Evolutionary conservation across 768 basidiomycete genomes (phyloP).

Genomic region (Mycena maculata): DNA sequence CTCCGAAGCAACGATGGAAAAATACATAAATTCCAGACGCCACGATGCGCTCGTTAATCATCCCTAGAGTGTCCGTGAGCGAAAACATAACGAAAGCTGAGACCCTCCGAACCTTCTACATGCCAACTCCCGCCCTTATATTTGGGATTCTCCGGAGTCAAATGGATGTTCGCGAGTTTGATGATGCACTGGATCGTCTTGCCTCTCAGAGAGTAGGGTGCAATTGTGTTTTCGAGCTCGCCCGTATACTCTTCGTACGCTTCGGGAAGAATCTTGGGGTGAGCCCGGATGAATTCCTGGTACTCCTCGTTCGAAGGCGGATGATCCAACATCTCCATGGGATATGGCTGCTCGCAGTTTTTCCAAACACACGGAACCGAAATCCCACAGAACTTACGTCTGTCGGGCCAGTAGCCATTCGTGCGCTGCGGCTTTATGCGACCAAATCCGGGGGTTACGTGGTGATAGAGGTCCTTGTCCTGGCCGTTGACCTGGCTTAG

Average conservation of each 20-base stretch:
- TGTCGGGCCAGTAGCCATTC: slow-evolving; percentile 8
- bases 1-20: slow-evolving; percentile 19
- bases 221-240: slow-evolving; percentile 20
- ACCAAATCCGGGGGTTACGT: slow-evolving; percentile 24
- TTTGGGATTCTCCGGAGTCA: slow-evolving; percentile 42
- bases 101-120: slow-evolving; percentile 38
- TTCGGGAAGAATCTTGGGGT: slow-evolving; percentile 22
- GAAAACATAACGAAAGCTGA: background rate
- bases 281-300: background rate
- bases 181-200: slow-evolving; percentile 48
- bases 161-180: slow-evolving; percentile 49
- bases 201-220: slow-evolving; percentile 27
- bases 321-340: too few species aligned
- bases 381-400: background rate
- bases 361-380: slow-evolving; percentile 27
- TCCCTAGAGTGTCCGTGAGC: slow-evolving; percentile 6
- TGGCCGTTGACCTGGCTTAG: slow-evolving; percentile 33
- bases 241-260: slow-evolving; percentile 21
- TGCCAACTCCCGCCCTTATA: slow-evolving; percentile 49
- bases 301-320: too few species aligned
- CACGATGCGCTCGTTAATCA: slow-evolving; percentile 37
- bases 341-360: background rate
- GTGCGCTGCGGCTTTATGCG: slow-evolving; percentile 5
- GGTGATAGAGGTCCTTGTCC: slow-evolving; percentile 22
- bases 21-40: slow-evolving; percentile 39